A percentile compares a stretch with the other conserved stretches of the same genome.
These are phyloP conservation scores for Athelia psychrophila DNA, from an alignment of 1,284 basidiomycete genomes.

Conservation along the genomic window DNA sequence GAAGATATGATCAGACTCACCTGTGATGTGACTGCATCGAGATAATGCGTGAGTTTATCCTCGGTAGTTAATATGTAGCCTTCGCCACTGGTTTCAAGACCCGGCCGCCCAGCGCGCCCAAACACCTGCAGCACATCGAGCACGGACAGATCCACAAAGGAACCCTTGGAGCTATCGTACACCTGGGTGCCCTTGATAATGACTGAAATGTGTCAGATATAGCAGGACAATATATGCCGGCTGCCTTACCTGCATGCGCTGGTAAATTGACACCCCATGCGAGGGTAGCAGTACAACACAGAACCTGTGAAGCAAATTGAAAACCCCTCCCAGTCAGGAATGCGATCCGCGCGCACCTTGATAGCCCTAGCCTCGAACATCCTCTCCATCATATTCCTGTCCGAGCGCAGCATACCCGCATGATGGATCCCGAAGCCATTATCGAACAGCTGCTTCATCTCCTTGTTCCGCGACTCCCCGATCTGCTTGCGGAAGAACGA, in stretches of 20 bases:
- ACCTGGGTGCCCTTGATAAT: conserved; percentile 99
- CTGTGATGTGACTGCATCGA: conserved; percentile 87
- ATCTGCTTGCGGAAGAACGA: conserved; percentile 78
- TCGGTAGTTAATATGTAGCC: conserved; percentile 95
- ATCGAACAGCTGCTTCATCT: conserved; percentile 96
- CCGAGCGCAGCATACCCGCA: conserved; percentile 95
- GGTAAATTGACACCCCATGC: conserved; percentile 99
- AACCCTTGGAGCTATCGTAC: conserved; percentile 87
- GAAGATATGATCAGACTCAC: conserved; percentile 34
- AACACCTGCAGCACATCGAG: conserved; percentile 98
- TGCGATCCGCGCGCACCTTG: conserved; percentile 58
- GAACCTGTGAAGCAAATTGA: conserved; percentile 57
- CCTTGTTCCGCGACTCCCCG: conserved; percentile 84
- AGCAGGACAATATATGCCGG: neutral
- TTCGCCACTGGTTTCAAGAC: conserved; percentile 92
- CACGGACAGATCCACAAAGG: conserved; percentile 92
- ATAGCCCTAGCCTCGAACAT: conserved; percentile 92
- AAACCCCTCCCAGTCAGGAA: neutral
- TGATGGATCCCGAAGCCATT: conserved; percentile 97
- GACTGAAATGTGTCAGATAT: too few relatives aligned
- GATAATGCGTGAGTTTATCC: conserved; percentile 93
- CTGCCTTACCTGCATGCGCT: conserved; percentile 82
- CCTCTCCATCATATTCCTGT: conserved; percentile 94
- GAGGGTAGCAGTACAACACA: conserved; percentile 97
- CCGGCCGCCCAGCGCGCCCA: conserved; percentile 95